phyloP scores from a whole-genome alignment of 371 early-diverging fungal genomes.

The Apophysomyces sp. region DNA sequence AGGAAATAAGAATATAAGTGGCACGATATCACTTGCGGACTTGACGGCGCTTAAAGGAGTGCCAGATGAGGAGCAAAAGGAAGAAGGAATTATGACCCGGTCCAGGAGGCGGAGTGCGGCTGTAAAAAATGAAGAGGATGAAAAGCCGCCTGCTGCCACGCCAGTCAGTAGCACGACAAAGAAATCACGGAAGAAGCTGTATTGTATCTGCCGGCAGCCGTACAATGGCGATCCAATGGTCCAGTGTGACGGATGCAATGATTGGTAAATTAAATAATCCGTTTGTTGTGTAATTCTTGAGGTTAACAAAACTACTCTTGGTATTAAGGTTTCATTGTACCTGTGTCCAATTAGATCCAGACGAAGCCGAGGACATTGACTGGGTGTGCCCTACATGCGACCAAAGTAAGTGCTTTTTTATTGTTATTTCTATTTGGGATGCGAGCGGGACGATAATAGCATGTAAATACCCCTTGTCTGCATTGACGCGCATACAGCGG shows the following conservation, averaged over 20 bases:
- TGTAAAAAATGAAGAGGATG: conserved; percentile 13
- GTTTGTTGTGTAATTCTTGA: background rate
- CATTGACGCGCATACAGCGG: background rate
- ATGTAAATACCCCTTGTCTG: conserved; percentile 12
- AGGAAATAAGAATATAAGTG: background rate
- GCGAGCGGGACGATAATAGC: conserved; percentile 1
- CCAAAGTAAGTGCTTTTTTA: conserved; percentile 23
- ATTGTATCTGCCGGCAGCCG: conserved; percentile 70
- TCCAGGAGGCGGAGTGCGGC: conserved; percentile 4
- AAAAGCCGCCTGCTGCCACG: background rate
- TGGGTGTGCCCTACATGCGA: conserved; percentile 49
- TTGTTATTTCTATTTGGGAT: background rate
- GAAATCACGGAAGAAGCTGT: conserved; percentile 51
- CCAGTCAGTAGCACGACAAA: background rate
- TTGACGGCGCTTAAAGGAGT: background rate
- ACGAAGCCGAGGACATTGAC: conserved; percentile 57
- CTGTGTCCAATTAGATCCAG: conserved; percentile 68
- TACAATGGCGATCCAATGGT: conserved; percentile 80
- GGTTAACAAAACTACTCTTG: background rate
- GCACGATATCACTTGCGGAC: background rate
- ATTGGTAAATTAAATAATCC: conserved; percentile 60
- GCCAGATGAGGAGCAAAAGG: conserved; percentile 4
- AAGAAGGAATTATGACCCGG: conserved; percentile 14
- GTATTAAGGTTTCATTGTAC: conserved; percentile 70
- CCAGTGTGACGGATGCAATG: conserved; percentile 71